phyloP scores from a whole-genome alignment of 176 grass and related monocot genomes.

The Triticum urartu region DNA sequence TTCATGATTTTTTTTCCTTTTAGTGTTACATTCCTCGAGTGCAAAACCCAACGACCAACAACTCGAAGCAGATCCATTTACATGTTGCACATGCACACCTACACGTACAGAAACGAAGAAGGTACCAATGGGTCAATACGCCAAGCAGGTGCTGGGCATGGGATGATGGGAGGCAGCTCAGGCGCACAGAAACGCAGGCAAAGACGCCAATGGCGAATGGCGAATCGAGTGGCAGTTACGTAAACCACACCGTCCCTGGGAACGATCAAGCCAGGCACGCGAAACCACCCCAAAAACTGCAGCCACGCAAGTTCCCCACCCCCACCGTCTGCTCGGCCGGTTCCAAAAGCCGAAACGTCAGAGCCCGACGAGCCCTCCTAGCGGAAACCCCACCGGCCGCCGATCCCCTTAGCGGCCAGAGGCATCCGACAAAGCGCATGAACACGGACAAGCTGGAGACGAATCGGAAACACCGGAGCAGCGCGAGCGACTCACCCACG shows the following conservation, averaged over 20 bases:
- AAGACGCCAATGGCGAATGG: neutral
- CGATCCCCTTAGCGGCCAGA: neutral
- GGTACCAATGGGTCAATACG: neutral
- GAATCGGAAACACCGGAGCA: neutral
- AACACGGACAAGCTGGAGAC: neutral
- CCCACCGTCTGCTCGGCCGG: neutral
- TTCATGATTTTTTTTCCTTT: neutral
- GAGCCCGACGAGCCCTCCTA: neutral
- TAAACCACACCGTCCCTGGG: neutral
- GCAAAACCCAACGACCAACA: neutral
- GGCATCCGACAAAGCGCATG: neutral
- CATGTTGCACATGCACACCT: neutral
- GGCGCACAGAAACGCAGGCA: neutral
- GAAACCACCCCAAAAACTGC: neutral
- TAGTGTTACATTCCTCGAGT: neutral
- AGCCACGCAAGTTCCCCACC: neutral
- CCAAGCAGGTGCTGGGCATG: neutral
- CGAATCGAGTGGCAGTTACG: neutral
- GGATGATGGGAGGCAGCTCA: neutral
- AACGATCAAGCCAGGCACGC: too few relatives aligned
- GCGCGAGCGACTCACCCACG: neutral
- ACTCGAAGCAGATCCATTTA: neutral
- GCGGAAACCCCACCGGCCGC: neutral
- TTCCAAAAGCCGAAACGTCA: neutral
- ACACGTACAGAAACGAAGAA: neutral